Conservation (phyloP, 169 alveolate species). For the Theileria luwenshuni region DNA sequence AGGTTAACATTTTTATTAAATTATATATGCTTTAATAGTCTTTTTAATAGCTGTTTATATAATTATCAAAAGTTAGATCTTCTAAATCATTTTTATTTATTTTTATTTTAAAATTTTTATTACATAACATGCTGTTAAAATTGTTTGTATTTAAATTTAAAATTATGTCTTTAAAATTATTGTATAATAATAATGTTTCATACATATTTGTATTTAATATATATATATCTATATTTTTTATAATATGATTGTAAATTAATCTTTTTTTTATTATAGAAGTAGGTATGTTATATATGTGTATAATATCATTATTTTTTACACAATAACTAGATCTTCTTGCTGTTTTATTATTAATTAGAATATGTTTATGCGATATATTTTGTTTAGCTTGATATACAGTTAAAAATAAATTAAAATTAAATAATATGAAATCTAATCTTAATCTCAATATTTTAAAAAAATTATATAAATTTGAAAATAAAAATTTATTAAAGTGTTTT, state of each 20-base stretch:
- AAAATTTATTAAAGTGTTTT: slow-evolving; percentile 4
- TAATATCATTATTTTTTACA: slow-evolving; percentile 12
- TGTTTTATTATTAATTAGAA: slow-evolving; percentile 31
- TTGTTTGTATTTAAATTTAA: slow-evolving; percentile 5
- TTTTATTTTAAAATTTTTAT: slow-evolving; percentile 26
- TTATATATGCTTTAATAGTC: slow-evolving; percentile 10
- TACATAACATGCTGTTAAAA: slow-evolving; percentile 26
- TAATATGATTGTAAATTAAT: slow-evolving; percentile 27
- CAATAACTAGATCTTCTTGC: slow-evolving; percentile 13
- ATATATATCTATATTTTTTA: slow-evolving; percentile 18
- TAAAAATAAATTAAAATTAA: slow-evolving; percentile 29
- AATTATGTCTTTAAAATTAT: slow-evolving; percentile 15
- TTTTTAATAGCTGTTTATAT: not conserved
- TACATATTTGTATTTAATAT: slow-evolving; percentile 24
- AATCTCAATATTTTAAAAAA: slow-evolving; percentile 9
- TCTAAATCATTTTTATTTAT: not conserved
- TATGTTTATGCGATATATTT: slow-evolving; percentile 27
- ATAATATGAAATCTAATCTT: slow-evolving; percentile 25
- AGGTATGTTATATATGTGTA: slow-evolving; percentile 14
- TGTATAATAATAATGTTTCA: slow-evolving; percentile 13
- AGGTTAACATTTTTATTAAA: slow-evolving; percentile 45
- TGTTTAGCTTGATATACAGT: slow-evolving; percentile 31
- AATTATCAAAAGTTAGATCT: not conserved
- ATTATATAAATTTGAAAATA: slow-evolving; percentile 9
- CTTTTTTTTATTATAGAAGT: not conserved